A percentile compares a stretch with the other conserved stretches of the same genome.
These are phyloP conservation scores for Termitomyces titanicus DNA, from an alignment of 768 basidiomycete genomes.

Conservation along the genomic window DNA sequence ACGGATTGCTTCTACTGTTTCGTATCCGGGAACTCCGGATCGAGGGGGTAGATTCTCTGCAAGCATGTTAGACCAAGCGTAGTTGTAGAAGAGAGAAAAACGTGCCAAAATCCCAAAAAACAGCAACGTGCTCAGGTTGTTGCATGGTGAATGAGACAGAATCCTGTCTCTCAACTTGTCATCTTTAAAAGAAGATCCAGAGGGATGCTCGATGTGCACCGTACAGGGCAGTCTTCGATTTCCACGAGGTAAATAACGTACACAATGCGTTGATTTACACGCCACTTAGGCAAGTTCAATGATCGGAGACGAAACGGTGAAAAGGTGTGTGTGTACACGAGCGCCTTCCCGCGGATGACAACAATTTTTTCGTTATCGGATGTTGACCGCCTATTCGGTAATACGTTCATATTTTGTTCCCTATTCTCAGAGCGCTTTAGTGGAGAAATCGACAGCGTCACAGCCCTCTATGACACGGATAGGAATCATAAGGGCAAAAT, in stretches of 20 bases:
- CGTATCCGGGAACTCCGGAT: slow-evolving; percentile 35
- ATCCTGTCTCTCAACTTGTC: neutral
- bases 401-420: neutral
- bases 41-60: slow-evolving; percentile 34
- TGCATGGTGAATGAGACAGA: slow-evolving; percentile 24
- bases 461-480: neutral
- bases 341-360: neutral
- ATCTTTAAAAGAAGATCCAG: slow-evolving; percentile 10
- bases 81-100: neutral
- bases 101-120: slow-evolving; percentile 31
- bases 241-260: neutral
- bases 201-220: neutral
- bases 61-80: neutral
- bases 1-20: slow-evolving; percentile 40
- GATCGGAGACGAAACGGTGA: neutral
- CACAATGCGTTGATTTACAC: neutral
- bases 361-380: neutral
- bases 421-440: neutral
- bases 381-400: neutral
- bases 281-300: neutral
- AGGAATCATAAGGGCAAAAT: neutral
- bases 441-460: neutral
- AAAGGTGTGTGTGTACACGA: neutral
- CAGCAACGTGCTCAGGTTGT: slow-evolving; percentile 32
- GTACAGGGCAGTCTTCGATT: neutral